phyloP scores from a whole-genome alignment of 129 eudicot genomes.

The Chrysanthemum seticuspe region DNA sequence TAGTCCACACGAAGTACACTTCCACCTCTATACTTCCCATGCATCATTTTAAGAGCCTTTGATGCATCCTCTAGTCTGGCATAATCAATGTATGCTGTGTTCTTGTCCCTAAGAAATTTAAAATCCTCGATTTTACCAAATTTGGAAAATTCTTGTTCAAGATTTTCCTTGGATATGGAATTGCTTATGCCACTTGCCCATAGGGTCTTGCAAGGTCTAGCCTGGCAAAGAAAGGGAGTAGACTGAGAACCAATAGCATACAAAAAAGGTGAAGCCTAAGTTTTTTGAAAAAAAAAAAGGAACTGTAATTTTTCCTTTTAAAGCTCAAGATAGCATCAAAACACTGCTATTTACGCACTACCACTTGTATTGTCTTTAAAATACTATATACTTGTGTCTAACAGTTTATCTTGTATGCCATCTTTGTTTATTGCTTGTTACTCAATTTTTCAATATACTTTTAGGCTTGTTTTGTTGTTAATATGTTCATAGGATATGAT shows the following conservation, averaged over 20 bases:
- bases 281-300: constrained; percentile 3
- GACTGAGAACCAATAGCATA: constrained; percentile 25
- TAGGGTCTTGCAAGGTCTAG: constrained; percentile 81
- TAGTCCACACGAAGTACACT: constrained; percentile 82
- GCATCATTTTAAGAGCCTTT: constrained; percentile 71
- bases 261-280: constrained; percentile 2
- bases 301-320: constrained; percentile 10
- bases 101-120: constrained; percentile 73
- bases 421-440: background rate
- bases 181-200: constrained; percentile 86
- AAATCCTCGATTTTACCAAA: constrained; percentile 85
- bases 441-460: background rate
- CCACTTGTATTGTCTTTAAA: background rate
- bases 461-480: background rate
- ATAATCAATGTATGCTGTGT: constrained; percentile 80
- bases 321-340: constrained; percentile 19
- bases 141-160: constrained; percentile 67
- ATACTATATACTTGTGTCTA: background rate
- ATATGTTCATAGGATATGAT: constrained; percentile 2
- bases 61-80: constrained; percentile 79
- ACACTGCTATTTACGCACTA: background rate
- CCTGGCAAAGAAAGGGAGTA: constrained; percentile 53
- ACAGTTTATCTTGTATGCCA: constrained; percentile 1
- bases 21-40: constrained; percentile 68
- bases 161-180: constrained; percentile 64